These are phyloP conservation scores for Triticum turgidum DNA, from an alignment of 176 grass and related monocot genomes.

Conservation along the genomic window DNA sequence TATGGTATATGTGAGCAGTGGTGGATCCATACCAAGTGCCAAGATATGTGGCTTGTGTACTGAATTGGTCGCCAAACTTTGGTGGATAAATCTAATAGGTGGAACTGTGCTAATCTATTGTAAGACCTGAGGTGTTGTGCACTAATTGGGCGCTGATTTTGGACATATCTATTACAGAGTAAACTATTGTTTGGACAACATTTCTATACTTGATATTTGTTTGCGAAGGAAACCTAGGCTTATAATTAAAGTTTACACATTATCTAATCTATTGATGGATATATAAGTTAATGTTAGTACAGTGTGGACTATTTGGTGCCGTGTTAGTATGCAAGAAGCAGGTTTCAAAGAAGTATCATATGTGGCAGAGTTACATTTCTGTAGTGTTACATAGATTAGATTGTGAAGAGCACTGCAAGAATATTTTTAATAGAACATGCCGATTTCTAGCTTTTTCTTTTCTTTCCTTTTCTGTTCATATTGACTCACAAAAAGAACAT, in stretches of 20 bases:
- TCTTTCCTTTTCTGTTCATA: neutral
- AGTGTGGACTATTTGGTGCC: neutral
- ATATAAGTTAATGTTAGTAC: neutral
- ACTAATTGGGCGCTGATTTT: neutral
- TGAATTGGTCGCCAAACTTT: neutral
- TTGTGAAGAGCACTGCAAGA: neutral
- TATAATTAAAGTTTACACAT: neutral
- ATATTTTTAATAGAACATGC: neutral
- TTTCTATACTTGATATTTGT: neutral
- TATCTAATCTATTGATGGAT: neutral
- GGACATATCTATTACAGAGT: neutral
- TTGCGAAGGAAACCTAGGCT: neutral
- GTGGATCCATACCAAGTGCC: neutral
- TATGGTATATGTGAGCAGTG: neutral
- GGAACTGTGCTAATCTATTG: neutral
- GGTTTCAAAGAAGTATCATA: neutral
- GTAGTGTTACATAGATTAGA: neutral
- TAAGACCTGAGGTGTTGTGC: neutral
- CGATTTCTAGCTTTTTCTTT: neutral
- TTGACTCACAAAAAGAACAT: neutral
- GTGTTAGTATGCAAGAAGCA: neutral
- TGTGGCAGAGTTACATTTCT: neutral
- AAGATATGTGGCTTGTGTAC: neutral
- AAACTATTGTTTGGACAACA: neutral
- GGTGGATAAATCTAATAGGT: neutral